phyloP scores from a whole-genome alignment of 129 eudicot genomes.

The Logfia minima region DNA sequence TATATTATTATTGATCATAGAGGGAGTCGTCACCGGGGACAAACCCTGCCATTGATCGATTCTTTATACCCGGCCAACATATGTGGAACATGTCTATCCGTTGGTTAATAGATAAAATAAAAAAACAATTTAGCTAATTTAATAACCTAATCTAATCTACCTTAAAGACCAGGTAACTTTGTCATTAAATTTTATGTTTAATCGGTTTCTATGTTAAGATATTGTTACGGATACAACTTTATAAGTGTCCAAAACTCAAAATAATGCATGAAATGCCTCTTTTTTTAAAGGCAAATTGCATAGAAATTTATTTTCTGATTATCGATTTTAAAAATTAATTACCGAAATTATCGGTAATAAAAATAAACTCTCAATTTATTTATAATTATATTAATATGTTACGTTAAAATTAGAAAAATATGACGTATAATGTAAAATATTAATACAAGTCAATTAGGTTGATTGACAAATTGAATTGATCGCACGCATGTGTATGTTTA shows the following conservation, averaged over 20 bases:
- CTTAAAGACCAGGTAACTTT: constrained; percentile 21
- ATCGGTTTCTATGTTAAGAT: background rate
- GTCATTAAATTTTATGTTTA: background rate
- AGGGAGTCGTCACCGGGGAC: constrained; percentile 21
- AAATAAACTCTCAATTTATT: no score
- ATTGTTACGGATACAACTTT: background rate
- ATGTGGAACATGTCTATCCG: constrained; percentile 5
- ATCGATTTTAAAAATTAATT: no score
- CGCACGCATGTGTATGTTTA: background rate
- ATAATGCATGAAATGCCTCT: no score
- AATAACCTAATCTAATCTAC: constrained; percentile 13
- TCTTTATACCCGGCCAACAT: background rate
- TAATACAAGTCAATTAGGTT: background rate
- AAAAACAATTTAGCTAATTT: background rate
- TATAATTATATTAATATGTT: no score
- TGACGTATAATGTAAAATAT: no score
- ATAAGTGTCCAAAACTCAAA: no score
- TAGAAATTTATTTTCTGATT: no score
- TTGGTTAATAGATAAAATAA: background rate
- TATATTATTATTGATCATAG: background rate
- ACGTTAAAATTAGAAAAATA: no score
- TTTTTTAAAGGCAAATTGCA: no score
- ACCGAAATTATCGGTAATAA: no score
- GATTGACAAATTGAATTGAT: background rate
- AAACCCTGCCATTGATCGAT: constrained; percentile 23